Conservation (phyloP, 2,329 filamentous ascomycete species). For the Cylindrodendrum hubeiense region DNA sequence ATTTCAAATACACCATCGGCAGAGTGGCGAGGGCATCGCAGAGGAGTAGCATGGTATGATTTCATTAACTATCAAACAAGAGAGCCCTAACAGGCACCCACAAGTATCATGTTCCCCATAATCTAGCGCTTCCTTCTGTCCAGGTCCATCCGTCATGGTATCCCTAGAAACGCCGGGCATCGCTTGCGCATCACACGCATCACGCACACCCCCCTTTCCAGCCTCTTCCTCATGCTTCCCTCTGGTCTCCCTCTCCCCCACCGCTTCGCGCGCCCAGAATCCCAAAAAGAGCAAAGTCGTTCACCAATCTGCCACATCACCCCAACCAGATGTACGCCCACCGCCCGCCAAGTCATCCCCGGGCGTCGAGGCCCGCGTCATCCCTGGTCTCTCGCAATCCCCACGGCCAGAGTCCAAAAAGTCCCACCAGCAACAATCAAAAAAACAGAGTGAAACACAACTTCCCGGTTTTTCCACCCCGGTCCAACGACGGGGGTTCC, state of each 20-base stretch:
- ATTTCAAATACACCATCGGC: not conserved
- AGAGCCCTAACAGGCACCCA: slow-evolving; percentile 7
- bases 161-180: slow-evolving; percentile 22
- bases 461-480: slow-evolving; percentile 36
- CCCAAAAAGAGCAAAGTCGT: slow-evolving; percentile 6
- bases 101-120: slow-evolving; percentile 19
- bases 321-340: slow-evolving; percentile 5
- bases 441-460: slow-evolving; percentile 39
- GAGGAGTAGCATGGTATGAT: slow-evolving; percentile 4
- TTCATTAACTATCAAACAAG: slow-evolving; percentile 19
- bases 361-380: slow-evolving; percentile 1
- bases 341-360: slow-evolving; percentile 7
- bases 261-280: not conserved
- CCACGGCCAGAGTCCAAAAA: slow-evolving; percentile 5
- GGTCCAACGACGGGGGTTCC: slow-evolving; percentile 37
- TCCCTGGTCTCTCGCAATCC: slow-evolving; percentile 10
- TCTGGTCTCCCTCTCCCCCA: not conserved
- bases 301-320: slow-evolving; percentile 22
- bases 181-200: slow-evolving; percentile 15
- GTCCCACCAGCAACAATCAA: slow-evolving; percentile 13
- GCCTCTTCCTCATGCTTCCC: slow-evolving; percentile 1
- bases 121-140: slow-evolving; percentile 22
- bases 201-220: slow-evolving; percentile 8
- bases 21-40: not conserved
- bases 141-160: slow-evolving; percentile 19